Conservation (phyloP, 148 eudicot species). For the Simmondsia chinensis region DNA sequence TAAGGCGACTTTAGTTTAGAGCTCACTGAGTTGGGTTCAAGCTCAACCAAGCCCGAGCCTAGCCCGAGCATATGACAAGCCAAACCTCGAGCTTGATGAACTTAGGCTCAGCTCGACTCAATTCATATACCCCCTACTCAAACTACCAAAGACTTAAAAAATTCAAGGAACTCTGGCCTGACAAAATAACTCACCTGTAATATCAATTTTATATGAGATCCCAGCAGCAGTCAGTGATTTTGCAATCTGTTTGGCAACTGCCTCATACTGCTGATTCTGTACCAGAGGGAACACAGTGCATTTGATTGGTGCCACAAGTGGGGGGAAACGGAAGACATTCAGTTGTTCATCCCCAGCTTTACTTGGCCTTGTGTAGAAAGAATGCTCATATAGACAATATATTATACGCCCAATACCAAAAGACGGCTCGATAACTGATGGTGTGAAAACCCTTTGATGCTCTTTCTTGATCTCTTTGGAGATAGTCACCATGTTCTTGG, state of each 20-base stretch:
- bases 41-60: no score
- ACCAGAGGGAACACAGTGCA: conserved; percentile 89
- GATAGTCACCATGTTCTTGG: conserved; percentile 66
- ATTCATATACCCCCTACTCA: no score
- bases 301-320: conserved; percentile 88
- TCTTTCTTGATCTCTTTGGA: conserved; percentile 74
- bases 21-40: no score
- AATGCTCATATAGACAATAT: conserved; percentile 82
- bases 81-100: no score
- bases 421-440: conserved; percentile 93
- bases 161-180: no score
- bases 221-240: conserved; percentile 62
- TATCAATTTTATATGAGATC: conserved; percentile 72
- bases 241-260: conserved; percentile 62
- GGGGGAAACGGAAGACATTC: conserved; percentile 87
- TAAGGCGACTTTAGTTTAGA: no score
- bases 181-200: conserved; percentile 71
- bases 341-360: conserved; percentile 77
- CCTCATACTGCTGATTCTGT: conserved; percentile 70
- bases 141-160: no score
- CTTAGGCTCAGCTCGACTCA: no score
- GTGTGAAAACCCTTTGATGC: conserved; percentile 87
- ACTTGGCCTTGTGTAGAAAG: conserved; percentile 77
- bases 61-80: no score
- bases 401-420: conserved; percentile 97